Evolutionary conservation across 805 yeast species (phyloP), one percentile per base, ranked within the genome.

Genomic region (Lipomyces yamadae): DNA sequence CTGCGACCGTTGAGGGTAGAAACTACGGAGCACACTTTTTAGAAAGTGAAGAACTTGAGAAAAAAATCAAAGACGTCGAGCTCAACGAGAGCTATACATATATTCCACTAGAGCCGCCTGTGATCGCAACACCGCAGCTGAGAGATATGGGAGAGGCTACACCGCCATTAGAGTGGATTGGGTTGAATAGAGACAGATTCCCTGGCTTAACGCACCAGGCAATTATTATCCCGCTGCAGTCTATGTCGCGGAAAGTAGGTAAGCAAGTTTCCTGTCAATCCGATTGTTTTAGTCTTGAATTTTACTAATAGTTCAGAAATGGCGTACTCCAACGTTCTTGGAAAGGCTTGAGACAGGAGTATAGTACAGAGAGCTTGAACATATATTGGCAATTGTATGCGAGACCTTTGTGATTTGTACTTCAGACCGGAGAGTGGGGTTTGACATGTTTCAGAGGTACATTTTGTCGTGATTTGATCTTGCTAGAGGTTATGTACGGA

Each of bases 151-250:
- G 99, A 33, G 93, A 89, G 78, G 98, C 98, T 0, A 95, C 99
- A 0, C 99, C 99, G 0, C 99, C 99, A 1, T 79, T 95, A 65
- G 99, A 95, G 76, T 95, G 99, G 99, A 90, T 95, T 80, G 99
- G 99, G 1, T 82, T 95, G 37, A 95, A 95, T 76, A 83, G 98
- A 71, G 85, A 89, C 73, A 86, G 88, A 71, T 87, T 95, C 71
- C 99, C 99, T 0, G 87, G 90, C 53, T 83, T 90, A 66, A 89
- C 97, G 0, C 98, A 95, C 75, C 94, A 92, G 76, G 80, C 85
- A 68, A 86, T 88, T 0, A 89, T 93, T 60, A 84, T 89, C 13
- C 85, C 88, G 1, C 79, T 95, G 61, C 97, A 92, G 73, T 84
- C 86, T 66, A 72, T 92, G 64, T 91, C 91, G 11, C 86, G 84